Conservation (phyloP, 495 filamentous ascomycete species). For the Tuber aestivum region DNA sequence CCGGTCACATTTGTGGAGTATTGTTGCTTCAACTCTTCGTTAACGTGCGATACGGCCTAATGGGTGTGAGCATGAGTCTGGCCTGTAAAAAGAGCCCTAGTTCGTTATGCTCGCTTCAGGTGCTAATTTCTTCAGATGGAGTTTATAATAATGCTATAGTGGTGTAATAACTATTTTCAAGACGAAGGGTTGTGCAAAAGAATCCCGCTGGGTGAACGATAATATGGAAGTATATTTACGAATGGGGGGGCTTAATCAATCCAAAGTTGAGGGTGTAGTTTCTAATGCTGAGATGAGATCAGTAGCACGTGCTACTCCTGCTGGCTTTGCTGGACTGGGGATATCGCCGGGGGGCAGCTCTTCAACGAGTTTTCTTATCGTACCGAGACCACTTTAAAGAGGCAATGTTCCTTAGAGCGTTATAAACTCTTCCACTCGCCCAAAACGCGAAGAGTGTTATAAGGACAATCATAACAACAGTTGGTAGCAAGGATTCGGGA, state of each 20-base stretch:
- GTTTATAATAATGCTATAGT: not conserved
- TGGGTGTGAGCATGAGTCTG: not conserved
- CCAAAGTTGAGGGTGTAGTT: not conserved
- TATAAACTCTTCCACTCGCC: constrained; percentile 34
- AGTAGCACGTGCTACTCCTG: not conserved
- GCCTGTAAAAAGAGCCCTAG: not conserved
- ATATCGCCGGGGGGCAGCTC: not conserved
- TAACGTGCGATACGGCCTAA: not conserved
- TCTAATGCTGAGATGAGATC: not conserved
- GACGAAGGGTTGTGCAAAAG: not conserved
- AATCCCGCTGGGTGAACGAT: not conserved
- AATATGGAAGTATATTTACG: not conserved
- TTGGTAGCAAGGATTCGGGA: constrained; percentile 63
- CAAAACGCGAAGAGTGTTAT: constrained; percentile 47
- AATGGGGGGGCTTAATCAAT: not conserved
- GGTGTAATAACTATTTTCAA: not conserved
- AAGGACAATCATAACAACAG: constrained; percentile 54
- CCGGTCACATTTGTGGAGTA: not conserved
- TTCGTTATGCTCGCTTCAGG: not conserved
- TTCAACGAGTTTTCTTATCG: not conserved
- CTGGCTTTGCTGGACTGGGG: not conserved
- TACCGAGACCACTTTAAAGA: not conserved
- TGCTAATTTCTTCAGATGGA: not conserved
- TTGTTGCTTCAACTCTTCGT: not conserved
- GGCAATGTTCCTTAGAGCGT: constrained; percentile 20